phyloP scores from a whole-genome alignment of 768 basidiomycete genomes.

The Suillus plorans region DNA sequence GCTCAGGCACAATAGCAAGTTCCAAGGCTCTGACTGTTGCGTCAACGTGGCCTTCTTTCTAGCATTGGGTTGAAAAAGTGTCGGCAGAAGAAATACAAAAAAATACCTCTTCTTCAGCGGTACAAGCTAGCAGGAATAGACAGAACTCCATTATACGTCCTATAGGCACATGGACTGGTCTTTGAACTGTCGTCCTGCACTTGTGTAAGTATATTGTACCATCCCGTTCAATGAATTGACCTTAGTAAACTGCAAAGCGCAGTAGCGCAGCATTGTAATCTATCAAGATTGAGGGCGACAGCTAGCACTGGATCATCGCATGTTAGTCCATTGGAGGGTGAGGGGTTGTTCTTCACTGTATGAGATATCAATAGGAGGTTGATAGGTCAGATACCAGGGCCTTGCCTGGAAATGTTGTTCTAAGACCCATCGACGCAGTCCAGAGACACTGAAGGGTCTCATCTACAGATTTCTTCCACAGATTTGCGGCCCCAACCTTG shows the following conservation, averaged over 20 bases:
- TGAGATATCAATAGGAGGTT: slow-evolving; percentile 4
- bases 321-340: slow-evolving; percentile 16
- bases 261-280: slow-evolving; percentile 52
- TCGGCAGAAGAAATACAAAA: slow-evolving; percentile 10
- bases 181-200: slow-evolving; percentile 49
- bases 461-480: slow-evolving; percentile 78
- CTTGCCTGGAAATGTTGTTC: slow-evolving; percentile 53
- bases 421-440: slow-evolving; percentile 55
- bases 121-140: slow-evolving; percentile 47
- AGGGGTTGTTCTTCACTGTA: slow-evolving; percentile 14
- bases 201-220: slow-evolving; percentile 8
- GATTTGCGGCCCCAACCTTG: slow-evolving; percentile 66
- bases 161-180: slow-evolving; percentile 71
- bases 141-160: slow-evolving; percentile 58
- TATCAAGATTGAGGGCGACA: slow-evolving; percentile 59
- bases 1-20: slow-evolving; percentile 39
- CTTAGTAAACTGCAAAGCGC: slow-evolving; percentile 55
- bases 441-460: slow-evolving; percentile 67
- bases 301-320: slow-evolving; percentile 47
- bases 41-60: slow-evolving; percentile 46
- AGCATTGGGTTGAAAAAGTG: background rate
- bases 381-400: background rate
- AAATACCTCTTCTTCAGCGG: slow-evolving; percentile 50
- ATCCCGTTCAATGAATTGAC: slow-evolving; percentile 32
- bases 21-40: slow-evolving; percentile 54